Base-by-base conservation (phyloP, 805 yeast species). In the Debaryomyces tyrocola region DNA sequence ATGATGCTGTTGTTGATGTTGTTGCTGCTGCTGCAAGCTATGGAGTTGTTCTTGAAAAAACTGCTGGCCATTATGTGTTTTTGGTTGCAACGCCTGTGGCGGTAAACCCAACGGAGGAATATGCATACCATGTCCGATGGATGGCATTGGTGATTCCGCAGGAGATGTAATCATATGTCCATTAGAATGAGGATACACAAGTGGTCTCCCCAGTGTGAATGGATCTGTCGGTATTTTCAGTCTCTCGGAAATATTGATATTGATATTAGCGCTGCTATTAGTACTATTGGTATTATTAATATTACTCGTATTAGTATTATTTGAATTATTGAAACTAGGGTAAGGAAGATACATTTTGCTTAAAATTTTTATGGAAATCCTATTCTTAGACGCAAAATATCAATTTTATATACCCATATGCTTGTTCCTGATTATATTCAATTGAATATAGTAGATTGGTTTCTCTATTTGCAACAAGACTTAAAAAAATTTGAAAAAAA, bases 261-360 rank as follows among this genome's bases (percentile, higher is more conserved):
- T 17, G 18, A 17, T 17, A 17, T 17, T 17, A 4, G 18, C 4
- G 18, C 35, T 15, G 33, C 41, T 39, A 24, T 24, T 24, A 24
- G 27, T 24, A 24, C 27, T 24, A 24, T 24, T 24, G 2, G 27
- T 24, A 9, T 4, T 24, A 24, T 24, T 24, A 6, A 24, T 24
- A 24, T 24, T 24, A 24, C 27, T 24, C 29, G 43, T 10, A 27
- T 37, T 41, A 18, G 31, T 39, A 14, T 24, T 42, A 20, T 44
- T 43, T 17, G 27, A 21, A 24, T 34, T 37, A 18, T 40, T 45
- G 35, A 36, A 40, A 27, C 37, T 45, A n/a, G 54, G 49, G 18
- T 42, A 39, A 6, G 54, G 54, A 18, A 50, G 54, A 45, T 50
- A 50, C 54, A 50, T 50, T 12, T 29, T 31, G 27, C 15, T 6